Evolutionary conservation across 164 flowering plant genomes (phyloP).

Genomic region (Liquidambar formosana): DNA sequence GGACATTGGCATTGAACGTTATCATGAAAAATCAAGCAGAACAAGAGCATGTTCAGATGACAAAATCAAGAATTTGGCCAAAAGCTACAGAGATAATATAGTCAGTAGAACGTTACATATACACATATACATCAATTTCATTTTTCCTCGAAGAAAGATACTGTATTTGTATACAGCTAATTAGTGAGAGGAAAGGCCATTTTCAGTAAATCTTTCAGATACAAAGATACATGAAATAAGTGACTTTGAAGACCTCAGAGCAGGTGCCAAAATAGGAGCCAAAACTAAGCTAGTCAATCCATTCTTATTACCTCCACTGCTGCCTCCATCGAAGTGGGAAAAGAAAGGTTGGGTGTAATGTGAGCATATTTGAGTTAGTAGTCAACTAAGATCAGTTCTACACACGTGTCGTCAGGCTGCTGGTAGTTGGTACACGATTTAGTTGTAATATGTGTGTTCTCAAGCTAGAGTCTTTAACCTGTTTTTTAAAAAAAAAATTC

Average conservation of each 20-base stretch:
- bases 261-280: conserved; percentile 14
- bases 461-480: conserved; percentile 53
- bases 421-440: conserved; percentile 21
- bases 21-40: background rate
- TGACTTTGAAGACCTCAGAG: conserved; percentile 1
- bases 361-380: conserved; percentile 29
- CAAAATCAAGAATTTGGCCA: background rate
- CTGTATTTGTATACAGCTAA: conserved; percentile 20
- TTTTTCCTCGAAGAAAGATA: conserved; percentile 1
- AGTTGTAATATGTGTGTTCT: conserved; percentile 43
- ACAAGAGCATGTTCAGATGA: background rate
- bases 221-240: background rate
- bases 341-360: conserved; percentile 21
- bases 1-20: too few relatives aligned
- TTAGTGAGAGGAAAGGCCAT: conserved; percentile 2
- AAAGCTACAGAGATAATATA: conserved; percentile 1
- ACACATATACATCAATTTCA: conserved; percentile 19
- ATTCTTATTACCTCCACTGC: conserved; percentile 14
- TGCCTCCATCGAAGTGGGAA: conserved; percentile 19
- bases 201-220: conserved; percentile 7
- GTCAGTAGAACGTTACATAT: conserved; percentile 17
- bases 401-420: conserved; percentile 37
- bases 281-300: conserved; percentile 16
- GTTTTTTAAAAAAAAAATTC: conserved; percentile 4
- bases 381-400: conserved; percentile 40